Evolutionary conservation across 75 land plant genomes (phyloP).

Genomic region (Pinus taeda): DNA sequence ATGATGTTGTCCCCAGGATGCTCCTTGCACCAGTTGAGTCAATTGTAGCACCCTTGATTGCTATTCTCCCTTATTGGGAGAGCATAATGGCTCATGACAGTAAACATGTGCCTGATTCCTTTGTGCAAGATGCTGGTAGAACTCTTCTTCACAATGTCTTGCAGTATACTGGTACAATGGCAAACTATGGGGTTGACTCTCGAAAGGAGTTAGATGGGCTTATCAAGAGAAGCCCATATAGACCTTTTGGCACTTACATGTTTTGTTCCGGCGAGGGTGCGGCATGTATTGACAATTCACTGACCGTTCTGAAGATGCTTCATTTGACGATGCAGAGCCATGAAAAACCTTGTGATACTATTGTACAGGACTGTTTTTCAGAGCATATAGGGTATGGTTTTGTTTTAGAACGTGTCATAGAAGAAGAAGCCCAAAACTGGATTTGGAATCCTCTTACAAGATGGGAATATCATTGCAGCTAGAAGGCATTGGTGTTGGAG

Average conservation of each 20-base stretch:
- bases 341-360: too few species aligned
- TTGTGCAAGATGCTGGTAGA: background rate
- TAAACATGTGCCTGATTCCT: background rate
- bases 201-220: too few species aligned
- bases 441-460: too few species aligned
- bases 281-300: constrained; percentile 23
- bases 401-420: too few species aligned
- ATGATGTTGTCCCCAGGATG: constrained; percentile 62
- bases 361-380: too few species aligned
- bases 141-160: too few species aligned
- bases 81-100: background rate
- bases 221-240: constrained; percentile 4
- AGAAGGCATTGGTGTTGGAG: too few species aligned
- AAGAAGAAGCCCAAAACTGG: too few species aligned
- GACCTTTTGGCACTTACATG: constrained; percentile 47
- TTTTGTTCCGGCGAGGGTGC: constrained; percentile 38
- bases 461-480: too few species aligned
- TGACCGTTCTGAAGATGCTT: constrained; percentile 24
- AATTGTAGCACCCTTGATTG: constrained; percentile 20
- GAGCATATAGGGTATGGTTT: too few species aligned
- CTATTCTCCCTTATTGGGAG: constrained; percentile 3
- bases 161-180: too few species aligned
- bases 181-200: too few species aligned
- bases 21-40: constrained; percentile 41
- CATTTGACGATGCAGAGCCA: background rate